These are phyloP conservation scores for Peronospora destructor DNA, from an alignment of 352 stramenopile species.

Conservation along the genomic window DNA sequence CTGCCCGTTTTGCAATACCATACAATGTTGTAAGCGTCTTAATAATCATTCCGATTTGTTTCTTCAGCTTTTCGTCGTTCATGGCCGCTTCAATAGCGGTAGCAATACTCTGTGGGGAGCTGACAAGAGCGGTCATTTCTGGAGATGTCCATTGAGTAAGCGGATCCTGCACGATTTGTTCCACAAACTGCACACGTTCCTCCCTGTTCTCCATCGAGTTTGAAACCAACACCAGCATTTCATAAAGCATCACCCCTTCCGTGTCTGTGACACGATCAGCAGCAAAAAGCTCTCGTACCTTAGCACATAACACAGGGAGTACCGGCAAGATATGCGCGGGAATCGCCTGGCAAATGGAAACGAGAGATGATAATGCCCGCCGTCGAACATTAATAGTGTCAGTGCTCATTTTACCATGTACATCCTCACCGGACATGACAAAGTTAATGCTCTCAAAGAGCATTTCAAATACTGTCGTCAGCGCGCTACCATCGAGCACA, in stretches of 20 bases:
- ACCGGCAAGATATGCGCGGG: slow-evolving; percentile 69
- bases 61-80: slow-evolving; percentile 35
- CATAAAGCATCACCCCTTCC: slow-evolving; percentile 71
- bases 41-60: slow-evolving; percentile 45
- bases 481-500: slow-evolving; percentile 41
- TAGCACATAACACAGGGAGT: slow-evolving; percentile 58
- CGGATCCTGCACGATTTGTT: slow-evolving; percentile 68
- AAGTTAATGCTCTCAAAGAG: slow-evolving; percentile 74
- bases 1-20: slow-evolving; percentile 58
- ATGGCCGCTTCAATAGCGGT: slow-evolving; percentile 40
- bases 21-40: slow-evolving; percentile 80
- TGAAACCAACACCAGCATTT: slow-evolving; percentile 76
- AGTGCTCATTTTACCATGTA: slow-evolving; percentile 58
- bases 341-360: slow-evolving; percentile 73
- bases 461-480: slow-evolving; percentile 70
- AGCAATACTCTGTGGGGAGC: slow-evolving; percentile 47
- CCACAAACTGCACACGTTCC: slow-evolving; percentile 55
- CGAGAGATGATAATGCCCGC: slow-evolving; percentile 56
- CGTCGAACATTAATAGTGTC: slow-evolving; percentile 66
- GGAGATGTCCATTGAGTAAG: slow-evolving; percentile 54
- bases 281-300: slow-evolving; percentile 68
- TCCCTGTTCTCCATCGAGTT: slow-evolving; percentile 66
- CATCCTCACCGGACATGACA: slow-evolving; percentile 53
- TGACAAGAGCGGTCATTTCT: slow-evolving; percentile 58
- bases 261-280: slow-evolving; percentile 63